A percentile compares a stretch with the other conserved stretches of the same genome.
Conservation (phyloP, 2,329 filamentous ascomycete species). For the Curvularia eragrostidis region DNA sequence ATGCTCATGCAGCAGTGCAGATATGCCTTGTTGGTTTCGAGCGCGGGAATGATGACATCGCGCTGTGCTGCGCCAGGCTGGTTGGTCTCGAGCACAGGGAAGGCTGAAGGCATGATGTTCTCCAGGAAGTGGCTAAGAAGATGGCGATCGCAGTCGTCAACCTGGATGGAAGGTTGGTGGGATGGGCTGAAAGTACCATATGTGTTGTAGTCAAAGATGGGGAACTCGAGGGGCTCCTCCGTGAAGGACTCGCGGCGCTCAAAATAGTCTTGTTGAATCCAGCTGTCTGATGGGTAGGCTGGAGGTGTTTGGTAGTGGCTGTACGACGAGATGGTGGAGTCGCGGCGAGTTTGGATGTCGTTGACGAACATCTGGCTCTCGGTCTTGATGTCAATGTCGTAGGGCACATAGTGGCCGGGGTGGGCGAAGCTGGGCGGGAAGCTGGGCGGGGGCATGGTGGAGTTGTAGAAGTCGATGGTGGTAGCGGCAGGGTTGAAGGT, state of each 20-base stretch:
- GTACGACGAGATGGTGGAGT: constrained; percentile 90
- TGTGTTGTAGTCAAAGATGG: constrained; percentile 82
- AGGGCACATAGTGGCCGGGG: constrained; percentile 73
- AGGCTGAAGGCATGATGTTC: constrained; percentile 85
- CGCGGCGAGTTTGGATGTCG: constrained; percentile 81
- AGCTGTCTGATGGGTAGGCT: constrained; percentile 71
- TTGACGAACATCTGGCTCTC: constrained; percentile 94
- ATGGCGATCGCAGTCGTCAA: constrained; percentile 86
- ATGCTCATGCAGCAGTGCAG: constrained; percentile 95
- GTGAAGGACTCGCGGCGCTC: constrained; percentile 71
- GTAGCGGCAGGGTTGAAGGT: constrained; percentile 69
- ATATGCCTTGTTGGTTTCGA: constrained; percentile 92
- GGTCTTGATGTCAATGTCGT: constrained; percentile 95
- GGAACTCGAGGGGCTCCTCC: constrained; percentile 67
- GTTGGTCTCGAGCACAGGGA: constrained; percentile 89
- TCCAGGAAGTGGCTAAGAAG: constrained; percentile 91
- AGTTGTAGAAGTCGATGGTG: constrained; percentile 64
- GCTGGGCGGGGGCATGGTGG: constrained; percentile 63
- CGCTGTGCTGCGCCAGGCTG: constrained; percentile 82
- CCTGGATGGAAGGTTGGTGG: constrained; percentile 75
- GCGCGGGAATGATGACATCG: constrained; percentile 82
- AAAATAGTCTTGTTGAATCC: constrained; percentile 75
- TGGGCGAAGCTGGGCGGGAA: constrained; percentile 55
- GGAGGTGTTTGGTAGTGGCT: constrained; percentile 87
- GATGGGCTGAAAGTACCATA: constrained; percentile 67